Evolutionary conservation across 1,284 basidiomycete species (phyloP), one percentile per base, ranked within the genome.

Genomic region (Hortiboletus rubellus): DNA sequence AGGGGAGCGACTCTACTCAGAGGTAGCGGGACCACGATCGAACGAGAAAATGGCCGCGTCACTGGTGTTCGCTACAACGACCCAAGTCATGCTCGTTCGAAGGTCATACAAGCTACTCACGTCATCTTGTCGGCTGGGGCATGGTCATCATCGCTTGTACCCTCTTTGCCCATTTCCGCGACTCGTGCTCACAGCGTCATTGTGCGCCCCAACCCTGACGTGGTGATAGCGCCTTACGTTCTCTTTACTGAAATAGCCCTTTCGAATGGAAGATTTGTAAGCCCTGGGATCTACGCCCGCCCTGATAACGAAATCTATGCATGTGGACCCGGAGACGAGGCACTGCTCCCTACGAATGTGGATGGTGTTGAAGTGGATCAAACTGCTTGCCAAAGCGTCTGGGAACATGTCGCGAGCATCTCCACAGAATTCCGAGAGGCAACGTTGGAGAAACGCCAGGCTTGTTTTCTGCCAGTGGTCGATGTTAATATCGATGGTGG

Each of bases 81-180:
- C 44, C 69, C 58, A 7, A 65, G 72, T 22, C 73, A 72, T 34
- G 66, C 64, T 18, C 50, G 70, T 37, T 64, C 62, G n/a, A 66
- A 70, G 24, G 74, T 68, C 12, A 66, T 87, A 31, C 67, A 75
- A 3, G 86, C 87, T 30, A 85, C 85, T 5, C 77, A 85, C 57
- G 79, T 96, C 50, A 77, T 96, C 36, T 72, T 97, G 52, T 82
- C 88, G 33, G 90, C 91, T 12, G 94, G 94, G 14, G 91, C 92
- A 2, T 98, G 95, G 95, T 92, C 93, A 0, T 82, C 92, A 11
- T 69, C 65, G 9, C 67, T 90, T 57, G 41, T 82, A 36, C 66
- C 71, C 4, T 62, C 73, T 8, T 76, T 89, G 33, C 86, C 86
- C 15, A 80, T 90, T 60, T 67, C 73, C 15, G 79, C 78, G 38